Percentiles rank a stretch among this genome's conserved stretches.
phyloP scores from a whole-genome alignment of 371 early-diverging fungal genomes.

The Funneliformis caledonium region DNA sequence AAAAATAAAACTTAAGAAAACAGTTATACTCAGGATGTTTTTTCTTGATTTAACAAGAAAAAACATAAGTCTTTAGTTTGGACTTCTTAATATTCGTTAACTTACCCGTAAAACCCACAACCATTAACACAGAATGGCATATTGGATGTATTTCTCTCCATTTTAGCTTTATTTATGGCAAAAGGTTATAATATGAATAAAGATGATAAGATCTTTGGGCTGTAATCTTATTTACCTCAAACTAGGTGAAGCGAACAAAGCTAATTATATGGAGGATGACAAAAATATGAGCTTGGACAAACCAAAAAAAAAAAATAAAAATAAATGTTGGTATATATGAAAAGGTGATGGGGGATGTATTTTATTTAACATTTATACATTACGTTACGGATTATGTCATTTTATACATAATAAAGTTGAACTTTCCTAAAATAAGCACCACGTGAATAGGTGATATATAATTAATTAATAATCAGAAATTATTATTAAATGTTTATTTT shows the following conservation, averaged over 20 bases:
- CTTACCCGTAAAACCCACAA: conserved; percentile 70
- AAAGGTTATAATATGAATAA: not conserved
- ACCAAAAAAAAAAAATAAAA: not conserved
- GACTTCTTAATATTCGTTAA: not conserved
- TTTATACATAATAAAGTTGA: no score
- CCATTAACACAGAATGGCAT: conserved; percentile 63
- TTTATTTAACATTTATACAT: not conserved
- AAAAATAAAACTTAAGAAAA: not conserved
- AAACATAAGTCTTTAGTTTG: not conserved
- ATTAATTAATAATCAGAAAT: no score
- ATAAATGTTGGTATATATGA: no score
- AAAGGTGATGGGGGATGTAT: not conserved
- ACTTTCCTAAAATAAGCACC: not conserved
- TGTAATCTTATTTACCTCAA: not conserved
- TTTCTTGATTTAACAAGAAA: conserved; percentile 33
- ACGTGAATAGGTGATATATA: not conserved
- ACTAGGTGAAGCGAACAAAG: not conserved
- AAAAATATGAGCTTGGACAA: not conserved
- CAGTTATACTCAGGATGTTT: conserved; percentile 36
- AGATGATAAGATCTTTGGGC: not conserved
- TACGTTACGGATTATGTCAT: not conserved
- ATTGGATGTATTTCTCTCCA: conserved; percentile 68
- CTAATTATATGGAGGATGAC: not conserved
- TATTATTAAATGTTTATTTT: no score
- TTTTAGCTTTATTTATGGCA: conserved; percentile 28